Base-by-base conservation (phyloP, 805 yeast species). In the Wickerhamiella kurtzmanii region DNA sequence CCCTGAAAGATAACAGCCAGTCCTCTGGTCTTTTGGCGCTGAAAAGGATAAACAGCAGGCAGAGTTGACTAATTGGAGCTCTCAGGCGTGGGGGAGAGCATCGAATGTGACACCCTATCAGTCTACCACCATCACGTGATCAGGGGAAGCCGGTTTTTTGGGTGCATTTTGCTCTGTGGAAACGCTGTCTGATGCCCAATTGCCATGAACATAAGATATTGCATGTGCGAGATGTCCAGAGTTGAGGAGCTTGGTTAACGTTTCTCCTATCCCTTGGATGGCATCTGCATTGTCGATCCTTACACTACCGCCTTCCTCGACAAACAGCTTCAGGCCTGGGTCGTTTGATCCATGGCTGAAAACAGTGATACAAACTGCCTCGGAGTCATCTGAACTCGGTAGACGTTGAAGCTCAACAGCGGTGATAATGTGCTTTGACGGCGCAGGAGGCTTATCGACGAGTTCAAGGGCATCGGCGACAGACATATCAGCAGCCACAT, bases 381-480 rank as follows among this genome's bases (percentile, higher is more conserved):
- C 32, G 11, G 32, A 25, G 11, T 25, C 32, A 25, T 25, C 32
- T 25, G 32, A 25, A 25, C 32, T 25, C 32, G 32, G 32, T 6
- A 25, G 32, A 25, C 32, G 32, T 17, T 36, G 38, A 6, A 36
- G 5, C 13, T 53, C 47, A 0, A 48, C 49, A 9, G 46, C 40
- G 2, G 50, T 22, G 20, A 37, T 41, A 8, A 51, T 35, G 36
- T 46, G 46, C 18, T 49, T 47, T 6, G n/a, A 36, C 6, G 16
- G 38, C n/a, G 38, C 38, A 9, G 16, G 38, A n/a, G 38, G 19
- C n/a, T 36, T 8, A 15, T 36, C 19, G 5, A 6, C n/a, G 38
- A 38, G 25, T 25, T 45, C 58, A 8, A 52, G 43, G 1, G 58
- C 60, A 22, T 57, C 60, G 16, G 57, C 57, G 36, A 57, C 50